phyloP scores from a whole-genome alignment of 345 rosid genomes.

The Punica granatum region DNA sequence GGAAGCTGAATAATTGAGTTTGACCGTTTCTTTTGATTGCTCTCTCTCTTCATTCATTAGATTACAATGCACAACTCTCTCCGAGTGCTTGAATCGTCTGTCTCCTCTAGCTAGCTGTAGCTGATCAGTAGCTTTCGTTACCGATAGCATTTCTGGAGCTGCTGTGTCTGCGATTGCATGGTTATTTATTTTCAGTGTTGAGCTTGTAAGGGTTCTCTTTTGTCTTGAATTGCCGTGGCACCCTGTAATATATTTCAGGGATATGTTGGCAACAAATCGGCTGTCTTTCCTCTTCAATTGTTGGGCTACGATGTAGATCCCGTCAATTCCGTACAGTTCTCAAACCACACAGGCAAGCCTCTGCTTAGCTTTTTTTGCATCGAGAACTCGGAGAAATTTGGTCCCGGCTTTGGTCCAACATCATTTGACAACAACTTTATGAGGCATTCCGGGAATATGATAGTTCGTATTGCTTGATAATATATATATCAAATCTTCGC shows the following conservation, averaged over 20 bases:
- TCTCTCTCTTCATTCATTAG: not conserved
- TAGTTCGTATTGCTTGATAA: not conserved
- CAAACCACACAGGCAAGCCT: slow-evolving; percentile 92
- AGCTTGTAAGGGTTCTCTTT: too few species aligned
- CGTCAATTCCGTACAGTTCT: slow-evolving; percentile 92
- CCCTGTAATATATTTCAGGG: slow-evolving; percentile 33
- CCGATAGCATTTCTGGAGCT: not conserved
- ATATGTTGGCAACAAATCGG: slow-evolving; percentile 97
- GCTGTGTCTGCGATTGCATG: not conserved
- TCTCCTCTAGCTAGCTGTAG: too few species aligned
- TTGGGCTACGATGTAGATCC: slow-evolving; percentile 98
- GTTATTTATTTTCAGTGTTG: not conserved
- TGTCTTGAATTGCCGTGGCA: too few species aligned
- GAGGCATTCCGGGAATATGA: too few species aligned
- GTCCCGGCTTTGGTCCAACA: too few species aligned
- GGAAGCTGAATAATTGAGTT: not conserved
- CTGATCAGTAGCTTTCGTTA: not conserved
- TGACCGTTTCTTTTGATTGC: not conserved
- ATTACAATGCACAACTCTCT: not conserved
- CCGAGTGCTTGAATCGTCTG: not conserved
- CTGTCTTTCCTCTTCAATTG: slow-evolving; percentile 91
- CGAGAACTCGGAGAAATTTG: slow-evolving; percentile 24
- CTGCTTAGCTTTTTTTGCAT: slow-evolving; percentile 15
- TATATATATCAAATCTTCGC: slow-evolving; percentile 16
- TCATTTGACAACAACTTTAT: too few species aligned